phyloP scores from a whole-genome alignment of 2,329 filamentous ascomycete species.

The Claviceps sp. region DNA sequence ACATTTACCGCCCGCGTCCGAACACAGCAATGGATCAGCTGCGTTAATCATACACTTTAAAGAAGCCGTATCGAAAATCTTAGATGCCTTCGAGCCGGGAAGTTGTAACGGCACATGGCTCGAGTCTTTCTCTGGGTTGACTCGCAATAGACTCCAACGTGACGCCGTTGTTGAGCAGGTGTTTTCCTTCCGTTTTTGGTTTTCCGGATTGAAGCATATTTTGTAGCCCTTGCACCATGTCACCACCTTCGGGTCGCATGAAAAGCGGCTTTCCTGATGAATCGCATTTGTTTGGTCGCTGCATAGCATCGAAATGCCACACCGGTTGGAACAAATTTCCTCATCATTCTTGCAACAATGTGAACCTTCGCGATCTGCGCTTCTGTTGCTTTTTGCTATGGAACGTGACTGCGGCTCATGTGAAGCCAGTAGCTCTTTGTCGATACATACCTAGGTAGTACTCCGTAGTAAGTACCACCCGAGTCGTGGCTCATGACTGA shows the following conservation, averaged over 20 bases:
- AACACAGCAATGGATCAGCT: too few species aligned
- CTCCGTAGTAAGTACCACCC: neutral
- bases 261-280: neutral
- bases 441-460: neutral
- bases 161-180: too few species aligned
- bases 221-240: neutral
- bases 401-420: neutral
- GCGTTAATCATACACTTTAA: too few species aligned
- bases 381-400: neutral
- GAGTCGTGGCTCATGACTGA: neutral
- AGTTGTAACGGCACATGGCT: too few species aligned
- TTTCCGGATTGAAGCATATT: neutral
- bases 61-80: too few species aligned
- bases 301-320: neutral
- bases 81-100: too few species aligned
- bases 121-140: too few species aligned
- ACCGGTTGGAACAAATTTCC: neutral
- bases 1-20: too few species aligned
- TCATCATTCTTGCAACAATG: too few species aligned
- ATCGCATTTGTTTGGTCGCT: neutral
- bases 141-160: too few species aligned
- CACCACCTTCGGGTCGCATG: too few species aligned
- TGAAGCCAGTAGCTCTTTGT: neutral
- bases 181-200: too few species aligned
- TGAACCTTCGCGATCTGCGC: neutral